Conservation (phyloP, 2,329 filamentous ascomycete species). For the Fusarium proliferatum region DNA sequence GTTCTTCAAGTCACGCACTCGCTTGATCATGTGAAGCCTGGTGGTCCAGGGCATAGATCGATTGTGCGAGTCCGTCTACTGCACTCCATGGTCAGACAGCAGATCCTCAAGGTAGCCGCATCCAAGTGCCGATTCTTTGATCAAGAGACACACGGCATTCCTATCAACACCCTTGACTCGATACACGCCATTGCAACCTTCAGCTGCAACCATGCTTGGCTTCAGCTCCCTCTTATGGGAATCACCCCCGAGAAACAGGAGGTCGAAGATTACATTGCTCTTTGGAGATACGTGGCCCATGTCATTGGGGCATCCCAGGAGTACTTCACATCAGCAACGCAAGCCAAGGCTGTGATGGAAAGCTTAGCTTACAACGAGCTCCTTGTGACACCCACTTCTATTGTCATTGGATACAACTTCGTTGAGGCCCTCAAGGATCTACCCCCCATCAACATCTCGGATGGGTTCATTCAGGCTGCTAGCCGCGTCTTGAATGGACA, state of each 20-base stretch:
- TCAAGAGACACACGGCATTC: constrained; percentile 67
- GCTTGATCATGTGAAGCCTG: constrained; percentile 68
- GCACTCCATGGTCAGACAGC: constrained; percentile 71
- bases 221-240: constrained; percentile 72
- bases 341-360: constrained; percentile 50
- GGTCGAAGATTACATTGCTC: constrained; percentile 70
- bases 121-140: constrained; percentile 67
- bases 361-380: constrained; percentile 50
- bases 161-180: constrained; percentile 73
- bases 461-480: constrained; percentile 30
- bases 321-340: constrained; percentile 38
- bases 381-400: constrained; percentile 48
- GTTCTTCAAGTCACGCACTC: constrained; percentile 69
- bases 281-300: constrained; percentile 57
- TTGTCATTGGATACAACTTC: constrained; percentile 52
- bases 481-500: constrained; percentile 54
- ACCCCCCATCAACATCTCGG: constrained; percentile 51
- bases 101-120: constrained; percentile 68
- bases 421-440: constrained; percentile 52
- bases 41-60: constrained; percentile 69
- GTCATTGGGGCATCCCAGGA: constrained; percentile 45
- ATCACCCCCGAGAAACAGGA: constrained; percentile 68
- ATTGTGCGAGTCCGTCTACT: constrained; percentile 73
- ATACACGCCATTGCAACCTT: constrained; percentile 73
- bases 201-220: constrained; percentile 69